These are phyloP conservation scores for Vitis hybrid DNA, from an alignment of 177 flowering plant species.

Conservation along the genomic window DNA sequence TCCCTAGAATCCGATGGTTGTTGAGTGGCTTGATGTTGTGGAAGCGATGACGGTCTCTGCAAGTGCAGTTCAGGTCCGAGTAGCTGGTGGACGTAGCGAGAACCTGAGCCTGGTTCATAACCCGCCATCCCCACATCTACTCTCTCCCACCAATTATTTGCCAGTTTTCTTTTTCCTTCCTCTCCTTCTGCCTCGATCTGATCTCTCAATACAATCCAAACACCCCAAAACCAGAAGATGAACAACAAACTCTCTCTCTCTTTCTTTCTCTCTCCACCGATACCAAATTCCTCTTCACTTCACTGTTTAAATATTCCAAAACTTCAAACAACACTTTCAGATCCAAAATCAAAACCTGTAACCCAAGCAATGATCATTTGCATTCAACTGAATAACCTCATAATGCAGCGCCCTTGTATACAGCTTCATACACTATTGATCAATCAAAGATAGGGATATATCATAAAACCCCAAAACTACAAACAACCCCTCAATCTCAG, in stretches of 20 bases:
- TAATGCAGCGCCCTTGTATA: no score
- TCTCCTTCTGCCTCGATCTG: slow-evolving; percentile 3
- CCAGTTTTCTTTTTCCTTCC: slow-evolving; percentile 22
- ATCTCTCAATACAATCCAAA: background rate
- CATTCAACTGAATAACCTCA: background rate
- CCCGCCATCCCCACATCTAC: slow-evolving; percentile 47
- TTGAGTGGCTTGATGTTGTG: background rate
- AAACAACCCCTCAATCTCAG: no score
- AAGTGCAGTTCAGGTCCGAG: slow-evolving; percentile 43
- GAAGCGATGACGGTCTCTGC: slow-evolving; percentile 23
- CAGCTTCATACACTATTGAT: no score
- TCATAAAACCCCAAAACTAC: no score
- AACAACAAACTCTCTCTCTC: background rate
- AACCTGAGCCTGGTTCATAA: slow-evolving; percentile 28
- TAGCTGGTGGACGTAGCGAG: slow-evolving; percentile 55
- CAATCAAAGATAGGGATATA: no score
- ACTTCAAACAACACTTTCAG: background rate
- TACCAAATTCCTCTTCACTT: background rate
- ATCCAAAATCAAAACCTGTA: background rate
- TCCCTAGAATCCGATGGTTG: slow-evolving; percentile 14
- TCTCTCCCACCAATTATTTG: slow-evolving; percentile 50
- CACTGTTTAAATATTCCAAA: background rate
- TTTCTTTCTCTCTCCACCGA: background rate
- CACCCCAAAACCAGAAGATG: background rate
- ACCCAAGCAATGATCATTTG: background rate